These are phyloP conservation scores for Aspergillus sp. DNA, from an alignment of 2,329 filamentous ascomycete species.

Conservation along the genomic window DNA sequence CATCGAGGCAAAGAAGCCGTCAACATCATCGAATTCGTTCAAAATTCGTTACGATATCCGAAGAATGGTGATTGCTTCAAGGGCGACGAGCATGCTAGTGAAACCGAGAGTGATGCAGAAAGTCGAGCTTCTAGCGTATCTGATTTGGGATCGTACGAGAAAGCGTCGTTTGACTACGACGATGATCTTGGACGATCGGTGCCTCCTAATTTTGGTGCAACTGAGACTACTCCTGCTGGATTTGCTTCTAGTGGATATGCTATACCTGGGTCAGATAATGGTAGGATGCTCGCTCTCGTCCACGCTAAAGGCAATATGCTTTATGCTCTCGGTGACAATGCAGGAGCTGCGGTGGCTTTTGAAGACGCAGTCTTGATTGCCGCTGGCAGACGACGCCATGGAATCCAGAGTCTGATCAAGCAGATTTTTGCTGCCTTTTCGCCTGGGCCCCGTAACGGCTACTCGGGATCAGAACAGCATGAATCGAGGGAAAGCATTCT, in stretches of 20 bases:
- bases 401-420: constrained; percentile 73
- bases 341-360: constrained; percentile 77
- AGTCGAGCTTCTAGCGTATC: constrained; percentile 52
- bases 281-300: constrained; percentile 84
- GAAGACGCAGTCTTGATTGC: constrained; percentile 93
- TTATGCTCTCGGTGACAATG: constrained; percentile 80
- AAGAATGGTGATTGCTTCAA: constrained; percentile 45
- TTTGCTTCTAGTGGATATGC: constrained; percentile 80
- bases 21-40: constrained; percentile 78
- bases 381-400: constrained; percentile 63
- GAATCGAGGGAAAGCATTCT: constrained; percentile 60
- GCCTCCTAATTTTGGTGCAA: constrained; percentile 19
- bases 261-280: constrained; percentile 82
- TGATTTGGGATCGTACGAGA: constrained; percentile 50
- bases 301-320: constrained; percentile 99
- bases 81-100: constrained; percentile 52
- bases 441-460: constrained; percentile 37
- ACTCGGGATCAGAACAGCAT: constrained; percentile 28
- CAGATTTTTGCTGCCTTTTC: constrained; percentile 69
- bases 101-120: constrained; percentile 54
- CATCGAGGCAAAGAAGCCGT: constrained; percentile 81
- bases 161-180: constrained; percentile 54
- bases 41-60: constrained; percentile 61
- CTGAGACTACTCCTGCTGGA: constrained; percentile 38
- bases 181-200: constrained; percentile 30